phyloP scores from a whole-genome alignment of 2,329 filamentous ascomycete genomes.

The Penicillium hesseltinei region DNA sequence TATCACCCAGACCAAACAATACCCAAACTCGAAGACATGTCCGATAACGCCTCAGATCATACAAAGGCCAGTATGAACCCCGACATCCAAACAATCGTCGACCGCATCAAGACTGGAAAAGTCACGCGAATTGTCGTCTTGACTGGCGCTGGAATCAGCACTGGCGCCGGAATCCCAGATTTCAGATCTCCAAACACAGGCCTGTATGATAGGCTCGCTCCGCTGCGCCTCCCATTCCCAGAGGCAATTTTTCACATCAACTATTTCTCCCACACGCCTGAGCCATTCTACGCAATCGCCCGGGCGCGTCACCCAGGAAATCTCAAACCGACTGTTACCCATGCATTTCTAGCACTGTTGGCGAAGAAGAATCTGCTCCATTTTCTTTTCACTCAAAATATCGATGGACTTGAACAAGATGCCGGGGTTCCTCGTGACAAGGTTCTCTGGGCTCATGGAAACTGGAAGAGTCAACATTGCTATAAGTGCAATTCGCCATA shows the following conservation, averaged over 20 bases:
- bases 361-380: conserved; percentile 70
- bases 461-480: conserved; percentile 79
- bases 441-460: conserved; percentile 83
- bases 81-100: conserved; percentile 13
- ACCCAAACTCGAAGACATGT: background rate
- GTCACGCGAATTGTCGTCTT: conserved; percentile 23
- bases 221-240: conserved; percentile 74
- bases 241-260: conserved; percentile 84
- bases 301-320: conserved; percentile 83
- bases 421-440: conserved; percentile 72
- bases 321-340: conserved; percentile 76
- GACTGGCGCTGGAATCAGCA: conserved; percentile 70
- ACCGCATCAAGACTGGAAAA: conserved; percentile 16
- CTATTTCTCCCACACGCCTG: conserved; percentile 74
- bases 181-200: conserved; percentile 84
- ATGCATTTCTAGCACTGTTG: conserved; percentile 76
- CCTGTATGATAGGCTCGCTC: conserved; percentile 78
- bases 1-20: background rate
- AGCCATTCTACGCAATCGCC: conserved; percentile 82
- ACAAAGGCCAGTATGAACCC: background rate
- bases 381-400: conserved; percentile 88
- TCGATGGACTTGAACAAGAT: conserved; percentile 80
- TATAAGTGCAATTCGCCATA: conserved; percentile 71
- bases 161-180: conserved; percentile 67
- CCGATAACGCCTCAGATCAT: background rate